Evolutionary conservation across 495 filamentous ascomycete species (phyloP).

Genomic region (Penicillium waksmanii): DNA sequence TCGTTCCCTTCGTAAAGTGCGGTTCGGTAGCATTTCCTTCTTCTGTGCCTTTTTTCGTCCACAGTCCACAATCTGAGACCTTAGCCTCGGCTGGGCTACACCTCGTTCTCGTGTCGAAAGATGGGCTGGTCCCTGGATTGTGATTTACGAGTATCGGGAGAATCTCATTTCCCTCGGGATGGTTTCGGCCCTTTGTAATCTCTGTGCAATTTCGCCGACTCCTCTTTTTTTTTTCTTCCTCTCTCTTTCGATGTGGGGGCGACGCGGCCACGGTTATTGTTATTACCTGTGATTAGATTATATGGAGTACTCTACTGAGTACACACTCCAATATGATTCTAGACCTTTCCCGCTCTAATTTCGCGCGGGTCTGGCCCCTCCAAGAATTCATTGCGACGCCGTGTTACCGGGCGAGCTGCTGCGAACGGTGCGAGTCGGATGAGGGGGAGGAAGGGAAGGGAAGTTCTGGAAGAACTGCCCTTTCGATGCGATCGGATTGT

Average conservation of each 20-base stretch:
- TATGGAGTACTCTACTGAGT: background rate
- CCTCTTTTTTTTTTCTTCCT: background rate
- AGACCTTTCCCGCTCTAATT: constrained; percentile 33
- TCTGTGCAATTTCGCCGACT: background rate
- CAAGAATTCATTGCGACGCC: constrained; percentile 18
- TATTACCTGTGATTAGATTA: too few species aligned
- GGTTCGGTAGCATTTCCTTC: constrained; percentile 23
- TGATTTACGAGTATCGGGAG: too few species aligned
- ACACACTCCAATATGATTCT: constrained; percentile 16
- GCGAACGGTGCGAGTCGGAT: constrained; percentile 24
- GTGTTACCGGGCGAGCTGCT: constrained; percentile 11
- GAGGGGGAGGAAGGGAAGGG: background rate
- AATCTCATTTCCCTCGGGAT: background rate
- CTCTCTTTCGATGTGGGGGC: background rate
- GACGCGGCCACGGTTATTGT: too few species aligned
- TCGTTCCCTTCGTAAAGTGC: constrained; percentile 22
- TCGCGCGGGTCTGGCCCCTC: constrained; percentile 21
- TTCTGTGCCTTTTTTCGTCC: background rate
- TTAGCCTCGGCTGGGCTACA: background rate
- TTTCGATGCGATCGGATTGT: background rate
- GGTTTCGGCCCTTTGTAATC: background rate
- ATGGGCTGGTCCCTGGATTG: too few species aligned
- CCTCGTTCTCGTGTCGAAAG: too few species aligned
- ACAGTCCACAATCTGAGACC: background rate
- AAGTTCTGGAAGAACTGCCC: constrained; percentile 19